Evolutionary conservation across 495 filamentous ascomycete species (phyloP).

Genomic region (Trypethelium eluteriae): DNA sequence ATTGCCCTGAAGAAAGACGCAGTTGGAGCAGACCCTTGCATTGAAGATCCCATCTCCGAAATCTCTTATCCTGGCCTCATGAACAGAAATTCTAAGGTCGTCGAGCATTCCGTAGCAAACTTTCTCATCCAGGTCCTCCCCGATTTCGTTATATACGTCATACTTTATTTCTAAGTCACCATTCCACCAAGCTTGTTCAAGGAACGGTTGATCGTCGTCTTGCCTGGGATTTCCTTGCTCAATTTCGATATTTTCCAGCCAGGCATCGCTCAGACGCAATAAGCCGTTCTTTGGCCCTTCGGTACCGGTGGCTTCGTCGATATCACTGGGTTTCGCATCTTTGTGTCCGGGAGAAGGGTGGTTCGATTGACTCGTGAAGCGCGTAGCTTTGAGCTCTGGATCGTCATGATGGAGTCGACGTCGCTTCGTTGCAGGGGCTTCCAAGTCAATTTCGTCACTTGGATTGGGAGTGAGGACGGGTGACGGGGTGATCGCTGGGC

Average conservation of each 20-base stretch:
- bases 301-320: no score
- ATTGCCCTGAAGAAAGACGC: neutral
- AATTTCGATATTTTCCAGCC: neutral
- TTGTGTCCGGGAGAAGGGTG: neutral
- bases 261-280: neutral
- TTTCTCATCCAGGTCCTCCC: neutral
- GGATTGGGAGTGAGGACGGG: neutral
- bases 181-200: neutral
- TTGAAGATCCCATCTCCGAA: neutral
- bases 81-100: neutral
- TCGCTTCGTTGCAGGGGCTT: neutral
- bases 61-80: neutral
- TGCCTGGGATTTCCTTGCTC: neutral
- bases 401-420: neutral
- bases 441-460: neutral
- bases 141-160: neutral
- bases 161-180: neutral
- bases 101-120: conserved; percentile 9
- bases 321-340: neutral
- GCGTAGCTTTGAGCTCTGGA: neutral
- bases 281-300: neutral
- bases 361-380: neutral
- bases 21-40: neutral
- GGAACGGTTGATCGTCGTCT: neutral
- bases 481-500: neutral